Evolutionary conservation across 257 asterid genomes (phyloP).

Genomic region (Ilex aquifolium): DNA sequence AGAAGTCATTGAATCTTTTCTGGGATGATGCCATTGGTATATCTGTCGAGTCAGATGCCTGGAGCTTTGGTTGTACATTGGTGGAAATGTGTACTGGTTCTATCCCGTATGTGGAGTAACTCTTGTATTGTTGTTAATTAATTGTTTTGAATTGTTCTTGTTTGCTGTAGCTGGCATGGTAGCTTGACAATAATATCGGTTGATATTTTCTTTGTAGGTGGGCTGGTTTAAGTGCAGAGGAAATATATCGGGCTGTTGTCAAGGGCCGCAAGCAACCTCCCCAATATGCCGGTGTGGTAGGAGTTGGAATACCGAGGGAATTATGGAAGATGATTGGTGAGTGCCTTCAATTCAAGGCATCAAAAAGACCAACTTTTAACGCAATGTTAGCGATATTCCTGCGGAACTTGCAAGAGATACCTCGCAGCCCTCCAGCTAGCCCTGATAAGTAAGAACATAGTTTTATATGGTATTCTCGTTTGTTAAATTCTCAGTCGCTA

Average conservation of each 20-base stretch:
- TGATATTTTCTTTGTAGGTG: slow-evolving; percentile 54
- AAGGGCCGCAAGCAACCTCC: slow-evolving; percentile 86
- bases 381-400: slow-evolving; percentile 88
- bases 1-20: slow-evolving; percentile 83
- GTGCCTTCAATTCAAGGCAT: slow-evolving; percentile 87
- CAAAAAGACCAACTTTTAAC: slow-evolving; percentile 87
- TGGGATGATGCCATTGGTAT: slow-evolving; percentile 99
- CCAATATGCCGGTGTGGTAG: slow-evolving; percentile 92
- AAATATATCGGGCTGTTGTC: slow-evolving; percentile 84
- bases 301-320: slow-evolving; percentile 96
- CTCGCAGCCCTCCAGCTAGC: slow-evolving; percentile 94
- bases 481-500: slow-evolving; percentile 1
- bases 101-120: slow-evolving; percentile 72
- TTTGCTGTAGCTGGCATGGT: slow-evolving; percentile 6
- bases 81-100: slow-evolving; percentile 99
- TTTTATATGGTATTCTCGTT: no score
- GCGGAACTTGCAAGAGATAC: slow-evolving; percentile 91
- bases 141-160: background rate
- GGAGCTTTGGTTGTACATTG: slow-evolving; percentile 99
- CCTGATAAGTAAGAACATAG: slow-evolving; percentile 74
- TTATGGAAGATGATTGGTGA: slow-evolving; percentile 99
- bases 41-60: slow-evolving; percentile 93
- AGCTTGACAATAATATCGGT: slow-evolving; percentile 11
- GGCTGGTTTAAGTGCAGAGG: slow-evolving; percentile 89
- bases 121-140: slow-evolving; percentile 10